Conservation (phyloP, 2,329 filamentous ascomycete genomes). For the Xylariaceae sp. region DNA sequence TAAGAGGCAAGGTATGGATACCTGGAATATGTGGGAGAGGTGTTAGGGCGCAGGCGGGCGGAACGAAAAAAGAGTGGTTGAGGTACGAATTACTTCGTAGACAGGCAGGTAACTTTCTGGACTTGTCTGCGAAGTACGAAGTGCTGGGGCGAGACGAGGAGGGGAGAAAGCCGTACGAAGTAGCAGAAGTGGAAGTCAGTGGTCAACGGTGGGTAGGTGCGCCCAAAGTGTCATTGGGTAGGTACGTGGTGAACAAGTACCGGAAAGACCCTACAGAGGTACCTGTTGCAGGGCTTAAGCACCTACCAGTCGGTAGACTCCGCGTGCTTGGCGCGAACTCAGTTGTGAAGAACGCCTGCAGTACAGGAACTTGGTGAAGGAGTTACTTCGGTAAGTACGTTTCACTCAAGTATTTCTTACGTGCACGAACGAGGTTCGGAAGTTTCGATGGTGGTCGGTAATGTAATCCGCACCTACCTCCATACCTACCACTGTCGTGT, state of each 20-base stretch:
- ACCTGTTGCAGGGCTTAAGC: background rate
- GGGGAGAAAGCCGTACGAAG: background rate
- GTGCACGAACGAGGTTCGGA: too few relatives aligned
- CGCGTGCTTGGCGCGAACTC: too few relatives aligned
- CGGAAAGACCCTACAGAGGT: background rate
- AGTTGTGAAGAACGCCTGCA: too few relatives aligned
- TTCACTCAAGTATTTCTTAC: too few relatives aligned
- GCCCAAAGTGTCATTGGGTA: background rate
- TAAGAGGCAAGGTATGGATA: too few relatives aligned
- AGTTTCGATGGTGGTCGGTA: too few relatives aligned
- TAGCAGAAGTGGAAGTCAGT: background rate
- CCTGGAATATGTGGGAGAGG: conserved; percentile 7
- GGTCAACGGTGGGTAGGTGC: background rate
- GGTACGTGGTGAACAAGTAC: background rate
- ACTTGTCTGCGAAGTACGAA: too few relatives aligned
- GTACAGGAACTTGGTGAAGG: too few relatives aligned
- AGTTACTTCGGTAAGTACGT: too few relatives aligned
- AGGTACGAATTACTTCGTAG: background rate
- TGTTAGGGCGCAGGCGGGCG: conserved; percentile 7
- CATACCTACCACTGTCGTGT: too few relatives aligned
- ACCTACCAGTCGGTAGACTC: too few relatives aligned
- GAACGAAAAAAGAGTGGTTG: background rate
- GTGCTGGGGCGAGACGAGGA: background rate
- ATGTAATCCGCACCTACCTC: too few relatives aligned
- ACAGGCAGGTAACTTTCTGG: background rate